These are phyloP conservation scores for Teunomyces lycoperdinae DNA, from an alignment of 805 yeast species.

Conservation along the genomic window DNA sequence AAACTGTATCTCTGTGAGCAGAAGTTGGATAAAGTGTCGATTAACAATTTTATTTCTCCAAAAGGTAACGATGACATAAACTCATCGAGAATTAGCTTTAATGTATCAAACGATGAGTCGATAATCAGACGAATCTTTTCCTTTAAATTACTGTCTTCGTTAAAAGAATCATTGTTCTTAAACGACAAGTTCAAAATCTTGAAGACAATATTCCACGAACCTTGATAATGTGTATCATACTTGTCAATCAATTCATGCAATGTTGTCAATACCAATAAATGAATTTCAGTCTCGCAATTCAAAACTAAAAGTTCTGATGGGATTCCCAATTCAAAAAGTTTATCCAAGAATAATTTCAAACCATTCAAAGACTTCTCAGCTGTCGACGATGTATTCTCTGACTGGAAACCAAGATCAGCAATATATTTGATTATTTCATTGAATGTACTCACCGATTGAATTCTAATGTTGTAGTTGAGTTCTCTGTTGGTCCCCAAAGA, in stretches of 20 bases:
- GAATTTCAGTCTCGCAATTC: constrained; percentile 66
- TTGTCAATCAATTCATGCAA: constrained; percentile 74
- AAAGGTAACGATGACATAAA: constrained; percentile 72
- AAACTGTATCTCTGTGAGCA: constrained; percentile 69
- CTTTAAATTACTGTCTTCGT: constrained; percentile 29
- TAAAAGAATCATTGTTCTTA: constrained; percentile 20
- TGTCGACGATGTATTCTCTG: constrained; percentile 23
- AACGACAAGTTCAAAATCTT: constrained; percentile 61
- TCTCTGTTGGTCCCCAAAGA: constrained; percentile 43
- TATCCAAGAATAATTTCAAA: constrained; percentile 42
- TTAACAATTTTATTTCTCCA: constrained; percentile 57
- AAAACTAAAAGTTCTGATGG: constrained; percentile 45
- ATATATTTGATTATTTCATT: constrained; percentile 46
- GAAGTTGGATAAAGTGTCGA: constrained; percentile 71
- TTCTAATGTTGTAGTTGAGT: constrained; percentile 41
- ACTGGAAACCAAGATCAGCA: constrained; percentile 40
- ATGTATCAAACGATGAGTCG: constrained; percentile 73
- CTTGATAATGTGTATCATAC: constrained; percentile 57
- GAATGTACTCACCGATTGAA: constrained; percentile 49
- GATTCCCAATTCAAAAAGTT: constrained; percentile 35
- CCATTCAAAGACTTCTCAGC: constrained; percentile 51
- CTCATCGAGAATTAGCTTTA: constrained; percentile 83
- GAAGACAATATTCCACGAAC: constrained; percentile 77
- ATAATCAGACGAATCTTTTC: constrained; percentile 53
- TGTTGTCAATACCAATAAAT: constrained; percentile 58